These are phyloP conservation scores for Magnaporthales sp. DNA, from an alignment of 2,329 filamentous ascomycete species.

Conservation along the genomic window DNA sequence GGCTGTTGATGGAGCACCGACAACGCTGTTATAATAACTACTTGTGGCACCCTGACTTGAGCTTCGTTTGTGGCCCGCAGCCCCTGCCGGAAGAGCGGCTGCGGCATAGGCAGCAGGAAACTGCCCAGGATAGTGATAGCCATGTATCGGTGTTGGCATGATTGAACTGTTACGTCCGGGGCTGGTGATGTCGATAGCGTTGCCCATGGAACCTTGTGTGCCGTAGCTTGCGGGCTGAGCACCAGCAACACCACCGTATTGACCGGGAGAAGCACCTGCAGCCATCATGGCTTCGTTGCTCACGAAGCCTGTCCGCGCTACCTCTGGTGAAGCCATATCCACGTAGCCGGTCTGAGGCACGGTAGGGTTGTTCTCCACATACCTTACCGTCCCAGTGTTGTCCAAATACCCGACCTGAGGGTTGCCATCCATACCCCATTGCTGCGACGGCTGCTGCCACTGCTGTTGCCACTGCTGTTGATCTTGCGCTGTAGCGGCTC, in stretches of 20 bases:
- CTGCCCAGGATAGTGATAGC: constrained; percentile 14
- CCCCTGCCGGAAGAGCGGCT: constrained; percentile 5
- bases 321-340: neutral
- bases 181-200: constrained; percentile 2
- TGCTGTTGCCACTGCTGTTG: constrained; percentile 4
- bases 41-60: constrained; percentile 1
- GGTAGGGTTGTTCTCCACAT: constrained; percentile 2
- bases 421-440: neutral
- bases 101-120: constrained; percentile 14
- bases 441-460: constrained; percentile 2
- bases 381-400: constrained; percentile 5
- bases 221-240: neutral
- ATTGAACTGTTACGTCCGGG: constrained; percentile 1
- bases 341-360: neutral
- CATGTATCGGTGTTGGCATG: constrained; percentile 8
- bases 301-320: neutral
- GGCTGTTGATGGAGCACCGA: constrained; percentile 6
- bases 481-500: neutral
- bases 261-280: neutral
- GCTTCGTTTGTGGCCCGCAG: constrained; percentile 5
- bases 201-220: neutral
- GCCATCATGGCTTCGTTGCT: neutral
- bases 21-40: constrained; percentile 8
- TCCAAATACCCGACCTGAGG: constrained; percentile 3
- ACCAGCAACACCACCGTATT: neutral